Conservation (phyloP, 345 rosid genomes). For the Linum usitatissimum region DNA sequence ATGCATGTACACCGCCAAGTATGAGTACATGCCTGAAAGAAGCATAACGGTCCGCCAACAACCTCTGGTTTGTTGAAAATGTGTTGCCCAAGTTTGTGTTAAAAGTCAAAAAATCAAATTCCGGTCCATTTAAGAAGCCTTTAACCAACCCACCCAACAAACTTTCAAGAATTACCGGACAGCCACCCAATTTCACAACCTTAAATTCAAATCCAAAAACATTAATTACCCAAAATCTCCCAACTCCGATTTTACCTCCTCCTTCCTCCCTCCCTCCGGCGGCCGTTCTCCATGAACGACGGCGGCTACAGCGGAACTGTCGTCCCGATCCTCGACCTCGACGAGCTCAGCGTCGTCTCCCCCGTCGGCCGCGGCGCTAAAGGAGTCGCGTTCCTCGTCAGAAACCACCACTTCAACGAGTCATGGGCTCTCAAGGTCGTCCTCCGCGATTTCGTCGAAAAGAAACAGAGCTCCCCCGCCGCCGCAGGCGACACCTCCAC, state of each 20-base stretch:
- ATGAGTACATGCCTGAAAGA: too few species aligned
- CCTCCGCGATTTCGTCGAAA: slow-evolving; percentile 50
- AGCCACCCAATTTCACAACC: too few species aligned
- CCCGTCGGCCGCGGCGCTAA: slow-evolving; percentile 83
- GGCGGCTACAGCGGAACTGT: background rate
- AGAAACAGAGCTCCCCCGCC: slow-evolving; percentile 22
- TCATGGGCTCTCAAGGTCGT: slow-evolving; percentile 67
- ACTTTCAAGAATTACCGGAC: too few species aligned
- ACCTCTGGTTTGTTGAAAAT: too few species aligned
- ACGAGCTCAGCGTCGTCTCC: slow-evolving; percentile 34
- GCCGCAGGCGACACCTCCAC: slow-evolving; percentile 5
- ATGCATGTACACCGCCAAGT: too few species aligned
- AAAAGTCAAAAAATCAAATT: too few species aligned
- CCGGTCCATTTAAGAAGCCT: too few species aligned
- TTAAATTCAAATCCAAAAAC: too few species aligned
- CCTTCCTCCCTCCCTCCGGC: background rate
- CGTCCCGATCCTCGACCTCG: slow-evolving; percentile 30
- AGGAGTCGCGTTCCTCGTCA: slow-evolving; percentile 70
- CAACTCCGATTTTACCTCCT: background rate
- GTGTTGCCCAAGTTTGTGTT: too few species aligned
- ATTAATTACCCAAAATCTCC: background rate
- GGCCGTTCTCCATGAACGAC: slow-evolving; percentile 8
- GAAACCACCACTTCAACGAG: slow-evolving; percentile 23
- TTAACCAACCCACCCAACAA: too few species aligned
- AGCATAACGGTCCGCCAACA: too few species aligned